A percentile compares a stretch with the other conserved stretches of the same genome.
Evolutionary conservation across 306 rosid genomes (phyloP).

Genomic region (Quercus variabilis): DNA sequence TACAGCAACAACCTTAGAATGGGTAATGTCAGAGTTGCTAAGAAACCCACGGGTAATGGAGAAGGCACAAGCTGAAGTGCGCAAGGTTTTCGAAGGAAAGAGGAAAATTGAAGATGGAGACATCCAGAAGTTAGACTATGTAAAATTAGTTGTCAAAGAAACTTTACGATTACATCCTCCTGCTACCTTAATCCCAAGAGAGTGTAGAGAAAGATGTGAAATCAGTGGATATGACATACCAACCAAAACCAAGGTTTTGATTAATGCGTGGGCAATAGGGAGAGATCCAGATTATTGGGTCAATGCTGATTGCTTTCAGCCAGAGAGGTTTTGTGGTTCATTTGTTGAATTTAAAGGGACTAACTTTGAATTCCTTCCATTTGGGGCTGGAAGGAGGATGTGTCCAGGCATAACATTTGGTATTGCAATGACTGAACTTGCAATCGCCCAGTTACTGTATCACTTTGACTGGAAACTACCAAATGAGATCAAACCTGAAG

Average conservation of each 20-base stretch:
- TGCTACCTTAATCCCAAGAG: slow-evolving; percentile 22
- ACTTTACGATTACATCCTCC: slow-evolving; percentile 31
- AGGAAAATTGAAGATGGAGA: background rate
- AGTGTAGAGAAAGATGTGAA: slow-evolving; percentile 10
- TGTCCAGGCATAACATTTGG: slow-evolving; percentile 33
- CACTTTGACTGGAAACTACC: slow-evolving; percentile 32
- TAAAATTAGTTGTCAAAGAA: slow-evolving; percentile 29
- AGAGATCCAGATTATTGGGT: slow-evolving; percentile 19
- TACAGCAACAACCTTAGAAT: slow-evolving; percentile 18
- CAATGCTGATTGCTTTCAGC: slow-evolving; percentile 26
- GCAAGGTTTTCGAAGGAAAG: slow-evolving; percentile 19
- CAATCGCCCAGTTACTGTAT: slow-evolving; percentile 12
- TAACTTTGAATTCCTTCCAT: slow-evolving; percentile 25
- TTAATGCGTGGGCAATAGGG: background rate
- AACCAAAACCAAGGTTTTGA: background rate
- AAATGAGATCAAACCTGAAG: slow-evolving; percentile 18
- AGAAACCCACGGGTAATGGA: slow-evolving; percentile 37
- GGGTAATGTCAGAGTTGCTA: slow-evolving; percentile 41
- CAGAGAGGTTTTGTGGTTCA: slow-evolving; percentile 26
- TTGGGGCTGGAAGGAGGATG: slow-evolving; percentile 31
- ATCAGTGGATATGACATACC: slow-evolving; percentile 2
- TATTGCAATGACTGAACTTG: slow-evolving; percentile 9
- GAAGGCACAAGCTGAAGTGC: slow-evolving; percentile 33
- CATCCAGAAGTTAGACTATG: background rate
- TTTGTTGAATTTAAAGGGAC: slow-evolving; percentile 19